Base-by-base conservation (phyloP, 2,329 filamentous ascomycete species). In the Dactylonectria macrodidyma region DNA sequence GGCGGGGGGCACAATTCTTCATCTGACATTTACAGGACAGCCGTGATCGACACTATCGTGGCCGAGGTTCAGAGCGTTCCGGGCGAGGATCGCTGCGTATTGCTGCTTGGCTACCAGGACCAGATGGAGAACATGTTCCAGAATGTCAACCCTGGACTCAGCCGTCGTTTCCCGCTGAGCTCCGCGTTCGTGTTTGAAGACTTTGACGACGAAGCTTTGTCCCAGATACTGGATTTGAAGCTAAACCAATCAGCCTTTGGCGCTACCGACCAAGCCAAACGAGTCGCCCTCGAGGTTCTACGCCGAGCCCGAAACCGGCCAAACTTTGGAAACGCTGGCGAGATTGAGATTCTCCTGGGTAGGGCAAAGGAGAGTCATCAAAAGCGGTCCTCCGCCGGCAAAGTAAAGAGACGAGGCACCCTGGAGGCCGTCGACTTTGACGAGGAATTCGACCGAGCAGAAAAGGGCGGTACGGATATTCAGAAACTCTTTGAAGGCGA, bases 361-460 rank as follows among this genome's bases (percentile, higher is more conserved):
- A 65, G 59, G 7, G 76, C 76, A 2, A 74, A 70, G 24, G 52
- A 65, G 5, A 74, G 63, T 1, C 71, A 76, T 12, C 75, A 77
- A 26, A 74, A 72, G 11, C 71, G 75, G 0, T 55, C 66, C 0
- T 73, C 73, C 0, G 68, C 71, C 1, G 72, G 75, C 0, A 51
- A 70, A 3, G 70, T 75, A 1, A 73, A 73, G 36, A 52, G 59
- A 0, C 86, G 87, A 0, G 87, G 92, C 69, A 93, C 93, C 76
- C 89, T 93, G 1, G 95, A 95, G 72, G 92, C 89, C 0, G 89
- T 92, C 0, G 92, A 94, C 69, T 88, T 96, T 19, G 92, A 95
- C 54, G 92, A 87, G n/a, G 76, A 94, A 1, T 89, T 86, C 67
- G 72, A 76, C 5, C 84, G 91, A 3, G 82, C 79, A 0, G 81